phyloP scores from a whole-genome alignment of 2,329 filamentous ascomycete genomes.

The Pseudocercospora musae region DNA sequence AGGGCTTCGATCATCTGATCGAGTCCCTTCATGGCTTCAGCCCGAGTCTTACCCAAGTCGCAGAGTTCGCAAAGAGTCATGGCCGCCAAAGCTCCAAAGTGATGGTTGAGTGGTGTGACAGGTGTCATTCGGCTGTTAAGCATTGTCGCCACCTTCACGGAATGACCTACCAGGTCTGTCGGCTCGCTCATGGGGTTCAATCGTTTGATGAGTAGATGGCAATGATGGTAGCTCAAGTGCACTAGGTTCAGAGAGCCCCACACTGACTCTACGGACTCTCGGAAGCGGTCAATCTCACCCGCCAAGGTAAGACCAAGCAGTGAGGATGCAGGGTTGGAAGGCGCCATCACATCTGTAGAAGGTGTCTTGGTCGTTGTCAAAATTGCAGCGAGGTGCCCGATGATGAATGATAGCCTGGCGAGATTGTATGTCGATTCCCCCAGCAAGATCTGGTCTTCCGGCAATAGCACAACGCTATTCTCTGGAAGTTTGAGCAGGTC shows the following conservation, averaged over 20 bases:
- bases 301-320: conserved; percentile 52
- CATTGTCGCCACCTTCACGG: conserved; percentile 57
- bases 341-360: conserved; percentile 44
- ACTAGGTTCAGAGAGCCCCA: conserved; percentile 57
- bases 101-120: conserved; percentile 63
- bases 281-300: conserved; percentile 62
- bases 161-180: conserved; percentile 58
- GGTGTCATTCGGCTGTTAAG: conserved; percentile 55
- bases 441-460: conserved; percentile 58
- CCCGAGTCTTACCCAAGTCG: conserved; percentile 54
- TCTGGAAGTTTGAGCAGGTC: conserved; percentile 62
- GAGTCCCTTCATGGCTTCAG: conserved; percentile 56
- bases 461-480: conserved; percentile 57
- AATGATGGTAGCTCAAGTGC: conserved; percentile 68
- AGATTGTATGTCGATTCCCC: conserved; percentile 64
- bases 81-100: conserved; percentile 60
- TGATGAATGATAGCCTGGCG: conserved; percentile 59
- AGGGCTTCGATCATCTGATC: conserved; percentile 56
- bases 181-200: conserved; percentile 56
- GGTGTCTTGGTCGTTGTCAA: conserved; percentile 45
- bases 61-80: conserved; percentile 61
- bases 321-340: conserved; percentile 41
- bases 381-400: conserved; percentile 54
- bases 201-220: conserved; percentile 62
- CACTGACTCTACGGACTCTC: conserved; percentile 58